Evolutionary conservation across 306 rosid species (phyloP), one percentile per base, ranked within the genome.

Genomic region (Pterocarpus santalinus): DNA sequence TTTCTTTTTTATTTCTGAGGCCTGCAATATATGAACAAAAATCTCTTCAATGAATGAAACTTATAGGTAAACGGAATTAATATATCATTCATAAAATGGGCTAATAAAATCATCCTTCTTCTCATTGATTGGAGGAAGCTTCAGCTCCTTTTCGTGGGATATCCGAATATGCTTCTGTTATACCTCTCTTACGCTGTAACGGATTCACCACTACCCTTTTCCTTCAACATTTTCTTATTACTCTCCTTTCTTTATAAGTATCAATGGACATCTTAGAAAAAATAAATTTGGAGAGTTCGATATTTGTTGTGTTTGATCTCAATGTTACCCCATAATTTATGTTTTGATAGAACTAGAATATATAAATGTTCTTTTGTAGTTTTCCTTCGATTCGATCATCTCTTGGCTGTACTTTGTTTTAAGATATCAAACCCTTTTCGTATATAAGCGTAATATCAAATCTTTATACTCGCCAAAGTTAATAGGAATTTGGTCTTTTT

Each of bases 141-240:
- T 74, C 71, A 83, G 81, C 76, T 57, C 47, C 65, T 57, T 82
- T 57, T 8, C 15, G 44, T 51, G 15, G 84, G n/a, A 83, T 87
- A 87, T 82, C 58, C 82, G 87, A 85, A 88, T 90, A 89, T 89
- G 84, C 91, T 56, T n/a, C 44, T 43, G 17, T 13, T 72, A 72
- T 39, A 17, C 14, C 35, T 65, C 77, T 53, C 38, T 60, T 78
- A 36, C 62, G 83, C 79, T 85, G 74, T 69, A 4, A 52, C 78
- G 83, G 87, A 88, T 72, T 81, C 82, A 51, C 73, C 91, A 56
- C 80, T 30, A 12, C 84, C 82, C 58, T 70, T 58, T 61, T 28
- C 52, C 73, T 72, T 35, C 33, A 9, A 12, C 6, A 65, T 32
- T 65, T 81, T 15, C 1, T 39, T 11, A 52, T 10, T 6, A 69